These are phyloP conservation scores for Wallacemonas rigidus DNA, from an alignment of 208 protist species.

Conservation along the genomic window DNA sequence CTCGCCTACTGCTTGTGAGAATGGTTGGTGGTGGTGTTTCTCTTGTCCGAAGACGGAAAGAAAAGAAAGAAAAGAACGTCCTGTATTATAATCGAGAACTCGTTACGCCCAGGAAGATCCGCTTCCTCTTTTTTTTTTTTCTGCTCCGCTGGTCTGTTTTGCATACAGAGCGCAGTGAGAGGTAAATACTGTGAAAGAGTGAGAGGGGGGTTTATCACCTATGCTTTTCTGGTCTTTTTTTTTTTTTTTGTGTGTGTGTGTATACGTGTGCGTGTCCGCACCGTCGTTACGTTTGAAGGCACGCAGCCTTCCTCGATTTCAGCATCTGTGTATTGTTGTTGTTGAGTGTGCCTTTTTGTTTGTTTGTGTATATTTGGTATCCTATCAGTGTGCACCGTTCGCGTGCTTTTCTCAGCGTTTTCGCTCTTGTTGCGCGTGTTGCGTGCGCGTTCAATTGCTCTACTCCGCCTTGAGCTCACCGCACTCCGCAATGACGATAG, in stretches of 20 bases:
- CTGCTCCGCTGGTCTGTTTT: background rate
- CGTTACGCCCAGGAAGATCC: background rate
- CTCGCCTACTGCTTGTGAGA: too few species aligned
- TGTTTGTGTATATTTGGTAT: constrained; percentile 2
- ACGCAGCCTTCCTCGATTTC: background rate
- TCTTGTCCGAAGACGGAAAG: constrained; percentile 2
- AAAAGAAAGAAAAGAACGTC: background rate
- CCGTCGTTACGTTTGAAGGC: background rate
- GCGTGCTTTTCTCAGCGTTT: constrained; percentile 46
- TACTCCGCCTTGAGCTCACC: constrained; percentile 56
- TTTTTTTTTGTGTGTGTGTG: too few species aligned
- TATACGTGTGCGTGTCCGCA: too few species aligned
- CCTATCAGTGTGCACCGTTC: background rate
- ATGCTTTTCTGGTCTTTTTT: background rate
- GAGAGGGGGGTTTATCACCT: background rate
- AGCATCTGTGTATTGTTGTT: background rate
- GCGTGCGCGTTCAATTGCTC: background rate
- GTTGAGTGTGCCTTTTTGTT: background rate
- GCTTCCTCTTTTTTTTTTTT: background rate
- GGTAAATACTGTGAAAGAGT: constrained; percentile 4
- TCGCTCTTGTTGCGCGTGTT: background rate
- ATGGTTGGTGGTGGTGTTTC: background rate
- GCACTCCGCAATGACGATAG: constrained; percentile 66
- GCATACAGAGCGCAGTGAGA: background rate
- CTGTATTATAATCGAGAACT: background rate